Conservation (phyloP, 129 eudicot genomes). For the Solidago caesia region DNA sequence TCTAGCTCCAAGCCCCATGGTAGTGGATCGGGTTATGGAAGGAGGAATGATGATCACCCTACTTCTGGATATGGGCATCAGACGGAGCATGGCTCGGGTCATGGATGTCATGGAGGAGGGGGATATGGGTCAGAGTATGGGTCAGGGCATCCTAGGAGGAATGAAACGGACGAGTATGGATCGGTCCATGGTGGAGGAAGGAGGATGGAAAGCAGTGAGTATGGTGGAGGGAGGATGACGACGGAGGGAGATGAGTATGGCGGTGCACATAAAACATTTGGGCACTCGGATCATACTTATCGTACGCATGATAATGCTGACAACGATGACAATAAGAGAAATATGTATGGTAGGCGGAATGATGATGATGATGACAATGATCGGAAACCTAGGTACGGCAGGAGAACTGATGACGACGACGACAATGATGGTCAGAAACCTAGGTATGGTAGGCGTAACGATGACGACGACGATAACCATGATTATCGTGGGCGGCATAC, state of each 20-base stretch:
- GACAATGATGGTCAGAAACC: conserved; percentile 34
- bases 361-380: conserved; percentile 15
- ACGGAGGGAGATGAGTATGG: conserved; percentile 1
- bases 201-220: conserved; percentile 9
- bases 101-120: conserved; percentile 35
- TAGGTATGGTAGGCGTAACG: conserved; percentile 32
- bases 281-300: conserved; percentile 1
- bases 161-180: conserved; percentile 19
- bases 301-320: neutral
- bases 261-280: neutral
- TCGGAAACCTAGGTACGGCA: conserved; percentile 28
- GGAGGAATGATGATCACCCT: conserved; percentile 33
- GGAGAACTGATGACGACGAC: conserved; percentile 37
- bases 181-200: conserved; percentile 31
- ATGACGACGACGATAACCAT: conserved; percentile 32
- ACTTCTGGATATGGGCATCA: conserved; percentile 40
- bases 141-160: conserved; percentile 45
- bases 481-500: conserved; percentile 56
- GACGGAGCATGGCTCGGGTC: conserved; percentile 40
- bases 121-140: conserved; percentile 56
- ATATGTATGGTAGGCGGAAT: conserved; percentile 27
- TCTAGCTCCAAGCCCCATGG: conserved; percentile 58
- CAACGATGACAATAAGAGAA: neutral
- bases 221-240: neutral
- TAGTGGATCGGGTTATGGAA: conserved; percentile 31